Conservation (phyloP, 768 basidiomycete species). For the Lactifluus echinatus region DNA sequence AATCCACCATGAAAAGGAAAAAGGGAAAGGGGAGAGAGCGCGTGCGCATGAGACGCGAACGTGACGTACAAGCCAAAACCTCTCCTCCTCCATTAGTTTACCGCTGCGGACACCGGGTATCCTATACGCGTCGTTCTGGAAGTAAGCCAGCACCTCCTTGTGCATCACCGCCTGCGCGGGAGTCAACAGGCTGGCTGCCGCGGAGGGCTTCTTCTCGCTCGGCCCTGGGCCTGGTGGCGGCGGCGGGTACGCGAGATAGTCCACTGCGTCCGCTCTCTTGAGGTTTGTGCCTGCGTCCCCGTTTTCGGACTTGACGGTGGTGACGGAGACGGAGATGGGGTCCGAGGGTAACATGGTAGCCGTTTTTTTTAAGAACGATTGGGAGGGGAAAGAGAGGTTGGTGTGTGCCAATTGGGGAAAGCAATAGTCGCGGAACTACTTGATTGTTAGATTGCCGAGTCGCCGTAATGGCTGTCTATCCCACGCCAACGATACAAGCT, state of each 20-base stretch:
- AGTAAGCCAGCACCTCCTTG: conserved; percentile 50
- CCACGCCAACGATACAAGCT: background rate
- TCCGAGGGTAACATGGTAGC: background rate
- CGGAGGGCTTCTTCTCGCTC: conserved; percentile 1
- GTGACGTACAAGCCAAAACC: conserved; percentile 61
- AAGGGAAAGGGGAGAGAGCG: background rate
- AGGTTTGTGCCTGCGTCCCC: background rate
- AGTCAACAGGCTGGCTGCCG: conserved; percentile 27
- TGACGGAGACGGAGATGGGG: background rate
- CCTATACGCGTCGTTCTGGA: conserved; percentile 41
- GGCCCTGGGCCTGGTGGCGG: background rate
- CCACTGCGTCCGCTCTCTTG: background rate
- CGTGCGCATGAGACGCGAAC: no score
- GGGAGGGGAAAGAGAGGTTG: no score
- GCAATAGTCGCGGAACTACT: no score
- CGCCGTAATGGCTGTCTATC: no score
- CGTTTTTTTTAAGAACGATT: no score
- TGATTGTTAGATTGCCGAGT: no score
- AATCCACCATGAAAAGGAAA: background rate
- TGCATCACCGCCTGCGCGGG: conserved; percentile 42
- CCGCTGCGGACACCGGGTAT: conserved; percentile 39
- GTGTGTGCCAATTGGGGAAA: no score
- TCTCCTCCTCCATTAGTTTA: conserved; percentile 53
- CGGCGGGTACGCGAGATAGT: conserved; percentile 11
- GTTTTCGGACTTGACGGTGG: background rate